Base-by-base conservation (phyloP, 1,284 basidiomycete genomes). In the Sporisorium sorghi region DNA sequence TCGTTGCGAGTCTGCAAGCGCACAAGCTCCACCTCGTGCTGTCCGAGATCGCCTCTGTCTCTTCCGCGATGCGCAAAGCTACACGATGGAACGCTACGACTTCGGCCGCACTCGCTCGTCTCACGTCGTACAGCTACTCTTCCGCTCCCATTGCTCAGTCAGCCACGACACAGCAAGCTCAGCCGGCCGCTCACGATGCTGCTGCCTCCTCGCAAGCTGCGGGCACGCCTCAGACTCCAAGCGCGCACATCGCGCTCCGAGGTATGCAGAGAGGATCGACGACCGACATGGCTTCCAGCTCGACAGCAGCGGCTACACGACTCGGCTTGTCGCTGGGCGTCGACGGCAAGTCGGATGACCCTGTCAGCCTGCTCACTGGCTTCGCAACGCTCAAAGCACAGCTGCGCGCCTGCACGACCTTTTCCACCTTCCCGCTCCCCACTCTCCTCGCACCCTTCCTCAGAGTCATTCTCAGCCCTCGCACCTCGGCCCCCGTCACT, bases 401-500 rank as follows among this genome's bases (percentile, higher is more conserved):
- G 49, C 87, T 97, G 12, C 73, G 78, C 32, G 14, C 61, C 19
- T 64, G 57, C 33, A 32, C 26, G 24, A 43, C 69, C 50, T 57
- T 81, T 24, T 47, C 72, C 17, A 48, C 48, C 32, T 73, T 84
- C 40, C 81, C 81, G 15, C 73, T 78, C 15, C 71, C 77, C 1
- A 37, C 71, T 4, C 64, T 82, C 23, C 43, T 84, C 26, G 58
- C 73, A 10, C 80, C 81, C 28, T 99, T 99, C 87, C 91, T 98
- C 72, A 90, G 93, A 12, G 90, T 99, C 33, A 91, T 99, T 56
- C 90, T 94, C 23, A 97, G 95, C 9, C 91, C 93, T 30, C 87
- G 95, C 32, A 97, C 94, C 0, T 96, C 94, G 1, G 95, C 94
- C 12, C 93, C 93, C 5, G 96, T 97, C 72, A 97, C 95, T 1